Percentiles rank a stretch among this genome's conserved stretches.
These are phyloP conservation scores for Cladosporium sp. DNA, from an alignment of 2,329 filamentous ascomycete genomes.

Conservation along the genomic window DNA sequence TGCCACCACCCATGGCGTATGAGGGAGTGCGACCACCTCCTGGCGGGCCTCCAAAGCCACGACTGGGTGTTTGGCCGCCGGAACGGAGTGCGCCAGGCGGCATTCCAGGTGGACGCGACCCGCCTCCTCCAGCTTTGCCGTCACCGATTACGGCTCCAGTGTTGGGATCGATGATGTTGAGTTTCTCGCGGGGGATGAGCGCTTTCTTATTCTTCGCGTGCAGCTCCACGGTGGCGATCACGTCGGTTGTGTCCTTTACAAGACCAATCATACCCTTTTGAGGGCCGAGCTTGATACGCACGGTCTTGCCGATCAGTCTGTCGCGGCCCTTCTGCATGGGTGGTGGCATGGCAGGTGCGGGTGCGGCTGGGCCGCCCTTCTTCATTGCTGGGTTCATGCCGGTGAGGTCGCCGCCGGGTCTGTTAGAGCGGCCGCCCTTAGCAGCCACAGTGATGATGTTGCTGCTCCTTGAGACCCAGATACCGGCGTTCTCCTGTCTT, in stretches of 20 bases:
- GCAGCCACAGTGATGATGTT: conserved; percentile 91
- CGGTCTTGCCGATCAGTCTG: conserved; percentile 82
- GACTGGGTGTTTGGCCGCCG: conserved; percentile 13
- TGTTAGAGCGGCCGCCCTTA: conserved; percentile 77
- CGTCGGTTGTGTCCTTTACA: conserved; percentile 89
- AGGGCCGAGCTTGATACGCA: conserved; percentile 79
- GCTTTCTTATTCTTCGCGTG: conserved; percentile 93
- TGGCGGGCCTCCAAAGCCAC: conserved; percentile 54
- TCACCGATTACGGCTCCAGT: conserved; percentile 66
- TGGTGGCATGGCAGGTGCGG: conserved; percentile 60
- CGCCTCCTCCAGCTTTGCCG: conserved; percentile 17
- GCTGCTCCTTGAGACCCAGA: conserved; percentile 81
- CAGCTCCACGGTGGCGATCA: conserved; percentile 81
- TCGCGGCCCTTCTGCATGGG: conserved; percentile 74
- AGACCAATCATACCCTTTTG: conserved; percentile 94
- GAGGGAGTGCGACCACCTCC: conserved; percentile 51
- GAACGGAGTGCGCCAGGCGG: conserved; percentile 41
- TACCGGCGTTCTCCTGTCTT: conserved; percentile 78
- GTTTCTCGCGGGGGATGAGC: conserved; percentile 72
- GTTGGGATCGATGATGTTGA: conserved; percentile 77
- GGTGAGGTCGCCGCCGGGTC: conserved; percentile 71
- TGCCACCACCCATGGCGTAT: conserved; percentile 35
- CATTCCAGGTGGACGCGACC: conserved; percentile 51
- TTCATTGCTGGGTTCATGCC: conserved; percentile 91
- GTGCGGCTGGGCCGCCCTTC: conserved; percentile 47